Base-by-base conservation (phyloP, 1,284 basidiomycete species). In the Cutaneotrichosporon sp. region DNA sequence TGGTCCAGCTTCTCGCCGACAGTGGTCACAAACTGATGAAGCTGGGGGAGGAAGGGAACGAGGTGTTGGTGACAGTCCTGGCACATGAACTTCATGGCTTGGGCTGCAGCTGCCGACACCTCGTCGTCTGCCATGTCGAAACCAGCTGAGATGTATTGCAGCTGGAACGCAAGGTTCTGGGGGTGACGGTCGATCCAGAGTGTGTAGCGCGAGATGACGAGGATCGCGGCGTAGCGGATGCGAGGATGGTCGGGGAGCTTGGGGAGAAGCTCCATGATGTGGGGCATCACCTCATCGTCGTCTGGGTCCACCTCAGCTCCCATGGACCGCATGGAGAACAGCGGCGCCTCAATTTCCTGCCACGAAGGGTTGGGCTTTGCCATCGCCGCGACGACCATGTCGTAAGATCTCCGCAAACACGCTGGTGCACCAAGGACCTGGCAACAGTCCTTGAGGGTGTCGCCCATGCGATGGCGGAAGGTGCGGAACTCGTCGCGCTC, bases 381-480 rank as follows among this genome's bases (percentile, higher is more conserved):
- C 54, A 97, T 79, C 3, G 88, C 87, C 1, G 77, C 71, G 19
- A 85, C 83, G 60, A 97, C 87, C 70, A 90, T 80, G 50, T 88
- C 83, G 71, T 91, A 88, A 10, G 91, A 83, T 8, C 85, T 80
- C 47, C 85, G 77, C 37, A 99, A 80, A 67, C 96, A 98, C 4
- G 81, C 80, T 43, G 90, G 85, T 3, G 92, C 82, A 26, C 92
- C 89, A 32, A 99, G 82, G 32, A 99, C 92, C 60, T 87, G 84
- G 75, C 96, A 98, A 71, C 96, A 98, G 72, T 99, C 96, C 76
- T 99, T 99, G 62, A 99, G 81, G 5, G 96, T 98, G 72, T 98
- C 94, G 48, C 96, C 96, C 88, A 99, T 98, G 59, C 92, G 84
- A 77, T 99, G 96, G 51, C 96, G 81, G 80, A 99, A 98, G 6